phyloP scores from a whole-genome alignment of 495 filamentous ascomycete species.

The Aspergillus kassunensis region DNA sequence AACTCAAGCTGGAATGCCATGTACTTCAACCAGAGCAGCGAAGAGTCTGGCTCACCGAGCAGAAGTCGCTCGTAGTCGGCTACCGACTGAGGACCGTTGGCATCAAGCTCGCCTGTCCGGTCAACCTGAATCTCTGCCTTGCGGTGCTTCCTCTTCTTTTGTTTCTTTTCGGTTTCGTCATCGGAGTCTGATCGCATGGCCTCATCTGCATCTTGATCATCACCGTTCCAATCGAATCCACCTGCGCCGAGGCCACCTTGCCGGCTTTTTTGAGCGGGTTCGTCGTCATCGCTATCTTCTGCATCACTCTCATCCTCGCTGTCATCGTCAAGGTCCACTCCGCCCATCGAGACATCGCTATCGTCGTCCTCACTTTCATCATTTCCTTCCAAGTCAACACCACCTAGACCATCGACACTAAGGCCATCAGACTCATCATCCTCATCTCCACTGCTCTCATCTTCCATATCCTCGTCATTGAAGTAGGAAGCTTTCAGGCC shows the following conservation, averaged over 20 bases:
- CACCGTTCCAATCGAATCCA: slow-evolving; percentile 86
- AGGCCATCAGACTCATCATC: slow-evolving; percentile 46
- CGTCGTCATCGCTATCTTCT: slow-evolving; percentile 27
- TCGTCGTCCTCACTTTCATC: slow-evolving; percentile 43
- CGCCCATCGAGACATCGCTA: slow-evolving; percentile 44
- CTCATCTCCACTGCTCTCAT: slow-evolving; percentile 48
- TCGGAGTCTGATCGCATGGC: slow-evolving; percentile 43
- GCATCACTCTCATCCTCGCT: slow-evolving; percentile 37
- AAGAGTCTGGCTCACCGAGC: slow-evolving; percentile 85
- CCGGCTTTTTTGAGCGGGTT: slow-evolving; percentile 21
- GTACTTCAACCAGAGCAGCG: slow-evolving; percentile 86
- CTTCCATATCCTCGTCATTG: slow-evolving; percentile 58
- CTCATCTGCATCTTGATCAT: slow-evolving; percentile 46
- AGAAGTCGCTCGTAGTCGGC: slow-evolving; percentile 92
- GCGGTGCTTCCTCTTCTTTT: slow-evolving; percentile 76
- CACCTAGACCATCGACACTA: slow-evolving; percentile 42
- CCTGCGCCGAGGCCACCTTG: slow-evolving; percentile 63
- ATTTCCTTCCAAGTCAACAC: slow-evolving; percentile 38
- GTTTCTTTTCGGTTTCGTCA: slow-evolving; percentile 40
- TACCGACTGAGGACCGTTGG: slow-evolving; percentile 82
- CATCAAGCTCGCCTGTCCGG: slow-evolving; percentile 81
- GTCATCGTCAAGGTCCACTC: slow-evolving; percentile 52
- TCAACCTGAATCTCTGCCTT: slow-evolving; percentile 82
- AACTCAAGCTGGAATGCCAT: slow-evolving; percentile 96
- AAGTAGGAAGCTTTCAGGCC: slow-evolving; percentile 93